These are phyloP conservation scores for Scutellaria minor DNA, from an alignment of 257 asterid species.

Conservation along the genomic window DNA sequence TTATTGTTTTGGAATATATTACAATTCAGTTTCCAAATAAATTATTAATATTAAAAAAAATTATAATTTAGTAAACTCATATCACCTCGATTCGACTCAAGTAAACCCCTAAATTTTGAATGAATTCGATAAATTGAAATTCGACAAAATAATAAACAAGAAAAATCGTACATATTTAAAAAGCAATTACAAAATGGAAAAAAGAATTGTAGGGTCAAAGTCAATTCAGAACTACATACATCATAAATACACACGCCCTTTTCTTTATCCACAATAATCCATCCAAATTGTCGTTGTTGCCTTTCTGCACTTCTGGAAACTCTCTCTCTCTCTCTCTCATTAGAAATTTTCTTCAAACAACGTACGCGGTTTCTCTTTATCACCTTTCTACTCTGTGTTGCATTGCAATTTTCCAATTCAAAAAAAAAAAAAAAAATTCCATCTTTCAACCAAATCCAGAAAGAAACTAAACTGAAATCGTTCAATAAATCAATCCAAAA, in stretches of 20 bases:
- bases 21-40: no score
- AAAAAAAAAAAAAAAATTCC: slow-evolving; percentile 20
- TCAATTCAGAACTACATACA: not conserved
- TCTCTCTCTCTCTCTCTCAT: not conserved
- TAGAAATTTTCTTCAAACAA: slow-evolving; percentile 13
- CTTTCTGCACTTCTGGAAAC: no score
- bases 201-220: not conserved
- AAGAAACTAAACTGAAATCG: not conserved
- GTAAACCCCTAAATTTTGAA: no score
- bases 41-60: no score
- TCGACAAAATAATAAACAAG: not conserved
- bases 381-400: slow-evolving; percentile 29
- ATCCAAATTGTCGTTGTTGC: not conserved
- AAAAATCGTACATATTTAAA: not conserved
- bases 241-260: not conserved
- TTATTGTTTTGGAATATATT: no score
- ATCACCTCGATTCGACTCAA: no score
- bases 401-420: slow-evolving; percentile 16
- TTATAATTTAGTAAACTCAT: no score
- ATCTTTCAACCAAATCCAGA: slow-evolving; percentile 17
- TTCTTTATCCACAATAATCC: not conserved
- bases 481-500: no score
- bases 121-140: no score
- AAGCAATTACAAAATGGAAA: not conserved
- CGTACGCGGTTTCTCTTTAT: slow-evolving; percentile 40